Base-by-base conservation (phyloP, 2,329 filamentous ascomycete genomes). In the Trichophaea hybrida region DNA sequence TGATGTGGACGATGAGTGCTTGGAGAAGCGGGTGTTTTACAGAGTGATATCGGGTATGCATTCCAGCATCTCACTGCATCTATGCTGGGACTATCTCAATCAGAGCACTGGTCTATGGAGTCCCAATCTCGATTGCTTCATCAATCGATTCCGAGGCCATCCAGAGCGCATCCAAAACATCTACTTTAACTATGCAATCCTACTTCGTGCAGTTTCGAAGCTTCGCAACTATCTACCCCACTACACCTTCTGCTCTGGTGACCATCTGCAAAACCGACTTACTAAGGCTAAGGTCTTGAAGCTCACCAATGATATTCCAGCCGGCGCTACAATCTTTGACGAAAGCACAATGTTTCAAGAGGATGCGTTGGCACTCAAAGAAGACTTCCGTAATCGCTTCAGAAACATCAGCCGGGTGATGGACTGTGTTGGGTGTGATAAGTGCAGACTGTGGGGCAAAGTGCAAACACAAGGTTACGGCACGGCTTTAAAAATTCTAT, bases 11-110 rank as follows among this genome's bases (percentile, higher is more conserved):
- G 90, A 96, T 67, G 87, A 95, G 70, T 98, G 93, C 69, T 75
- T 98, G 31, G 93, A 98, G 76, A 97, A 98, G 78, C 85, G 93
- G n/a, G 93, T 97, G 40, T 98, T 98, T 72, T 93, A 97, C 74
- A 81, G 90, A 5, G 83, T 98, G 64, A 82, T 98, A 63, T 95
- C 89, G 55, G 93, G 93, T 48, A 96, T 98, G 93, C 93, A 98
- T 72, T 88, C 93, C 13, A 95, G 90, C 65, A 98, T 98, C 72
- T 95, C 88, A 65, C 87, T 90, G 0, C 93, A 98, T 73, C 77
- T 98, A 46, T 98, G 93, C 78, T 93, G 86, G 83, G 86, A 97
- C 69, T 95, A 93, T 69, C 76, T 97, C 64, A 96, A 98, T 73
- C 89, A 96, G 74, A 89, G 86, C 1, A 96, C 91, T 0, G 93